Conservation (phyloP, 164 flowering plant genomes). For the Tetracentron sinense region DNA sequence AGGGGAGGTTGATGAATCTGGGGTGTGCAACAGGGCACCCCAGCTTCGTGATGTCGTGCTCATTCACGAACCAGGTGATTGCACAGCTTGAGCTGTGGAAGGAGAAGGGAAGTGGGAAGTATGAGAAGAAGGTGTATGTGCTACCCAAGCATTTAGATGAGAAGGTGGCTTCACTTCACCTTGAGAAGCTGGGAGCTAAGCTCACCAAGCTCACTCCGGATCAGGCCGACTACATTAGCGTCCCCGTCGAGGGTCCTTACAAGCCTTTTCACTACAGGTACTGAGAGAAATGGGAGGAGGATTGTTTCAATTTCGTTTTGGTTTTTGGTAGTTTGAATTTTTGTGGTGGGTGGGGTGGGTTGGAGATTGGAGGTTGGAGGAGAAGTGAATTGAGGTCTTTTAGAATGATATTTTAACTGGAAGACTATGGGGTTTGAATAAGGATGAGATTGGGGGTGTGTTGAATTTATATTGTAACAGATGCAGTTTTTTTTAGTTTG, state of each 20-base stretch:
- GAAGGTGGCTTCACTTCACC: constrained; percentile 29
- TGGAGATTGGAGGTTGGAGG: not conserved
- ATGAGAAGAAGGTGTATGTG: constrained; percentile 27
- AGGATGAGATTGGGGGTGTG: too few species aligned
- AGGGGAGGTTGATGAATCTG: constrained; percentile 29
- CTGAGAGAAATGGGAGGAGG: not conserved
- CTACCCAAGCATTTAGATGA: constrained; percentile 26
- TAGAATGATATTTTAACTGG: not conserved
- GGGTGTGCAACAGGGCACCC: constrained; percentile 33
- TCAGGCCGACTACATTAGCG: constrained; percentile 26
- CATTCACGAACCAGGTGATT: constrained; percentile 31
- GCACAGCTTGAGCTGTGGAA: constrained; percentile 30
- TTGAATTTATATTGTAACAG: too few species aligned
- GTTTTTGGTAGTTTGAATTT: not conserved
- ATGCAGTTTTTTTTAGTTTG: too few species aligned
- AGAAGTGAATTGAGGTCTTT: not conserved
- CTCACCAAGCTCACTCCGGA: constrained; percentile 23
- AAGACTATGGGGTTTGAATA: too few species aligned
- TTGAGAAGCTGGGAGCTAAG: constrained; percentile 24
- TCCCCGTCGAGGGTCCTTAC: constrained; percentile 24
- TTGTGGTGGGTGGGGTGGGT: not conserved
- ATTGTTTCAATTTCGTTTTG: not conserved
- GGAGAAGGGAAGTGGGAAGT: constrained; percentile 22
- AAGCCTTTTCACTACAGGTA: constrained; percentile 29
- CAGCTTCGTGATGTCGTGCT: constrained; percentile 30